These are phyloP conservation scores for Melaleuca quinquenervia DNA, from an alignment of 345 rosid genomes.

Conservation along the genomic window DNA sequence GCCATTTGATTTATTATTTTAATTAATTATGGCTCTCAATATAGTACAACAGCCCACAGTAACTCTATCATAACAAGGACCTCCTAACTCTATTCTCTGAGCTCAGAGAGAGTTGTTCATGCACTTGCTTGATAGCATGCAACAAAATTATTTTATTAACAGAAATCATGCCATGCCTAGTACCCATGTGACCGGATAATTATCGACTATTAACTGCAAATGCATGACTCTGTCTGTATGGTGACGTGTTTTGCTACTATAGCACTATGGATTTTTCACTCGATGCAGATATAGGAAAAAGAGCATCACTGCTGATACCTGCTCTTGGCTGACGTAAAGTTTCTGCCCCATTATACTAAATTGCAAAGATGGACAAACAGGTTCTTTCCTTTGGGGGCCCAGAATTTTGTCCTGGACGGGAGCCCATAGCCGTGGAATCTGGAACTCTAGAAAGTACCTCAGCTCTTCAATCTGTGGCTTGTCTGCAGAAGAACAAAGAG, in stretches of 20 bases:
- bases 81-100: neutral
- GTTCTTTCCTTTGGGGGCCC: constrained; percentile 67
- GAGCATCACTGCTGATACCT: constrained; percentile 20
- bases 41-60: neutral
- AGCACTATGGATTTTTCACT: neutral
- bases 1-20: neutral
- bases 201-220: neutral
- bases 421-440: constrained; percentile 63
- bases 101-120: neutral
- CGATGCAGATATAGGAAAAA: neutral
- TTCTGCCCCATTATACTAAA: constrained; percentile 79
- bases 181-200: neutral
- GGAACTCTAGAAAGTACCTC: constrained; percentile 67
- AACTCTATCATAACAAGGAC: neutral
- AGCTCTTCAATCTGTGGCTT: constrained; percentile 71
- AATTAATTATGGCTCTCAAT: neutral
- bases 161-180: neutral
- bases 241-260: neutral
- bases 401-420: constrained; percentile 45
- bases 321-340: constrained; percentile 62
- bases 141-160: neutral
- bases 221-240: neutral
- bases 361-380: constrained; percentile 67
- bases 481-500: constrained; percentile 25
- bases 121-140: neutral